A percentile compares a stretch with the other conserved stretches of the same genome.
phyloP scores from a whole-genome alignment of 139 green algal species.

The Deuterostichococcus epilithicus region DNA sequence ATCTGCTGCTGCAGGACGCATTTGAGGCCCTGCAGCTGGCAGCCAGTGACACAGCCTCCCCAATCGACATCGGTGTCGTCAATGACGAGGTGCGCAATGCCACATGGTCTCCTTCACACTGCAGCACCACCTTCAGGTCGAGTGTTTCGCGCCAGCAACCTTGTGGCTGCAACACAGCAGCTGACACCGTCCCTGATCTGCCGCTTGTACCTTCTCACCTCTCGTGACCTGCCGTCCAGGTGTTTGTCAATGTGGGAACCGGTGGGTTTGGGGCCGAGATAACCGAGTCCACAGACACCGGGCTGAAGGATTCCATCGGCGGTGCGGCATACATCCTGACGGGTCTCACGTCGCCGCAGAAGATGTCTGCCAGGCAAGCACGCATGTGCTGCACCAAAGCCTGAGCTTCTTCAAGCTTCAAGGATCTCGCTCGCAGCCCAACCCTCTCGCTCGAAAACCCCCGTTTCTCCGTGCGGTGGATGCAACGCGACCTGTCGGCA shows the following conservation, averaged over 20 bases:
- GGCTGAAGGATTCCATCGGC: conserved; percentile 20
- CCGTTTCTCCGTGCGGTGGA: no score
- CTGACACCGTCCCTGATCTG: no score
- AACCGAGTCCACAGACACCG: conserved; percentile 14
- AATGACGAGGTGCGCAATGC: conserved; percentile 9
- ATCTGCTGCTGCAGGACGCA: background rate
- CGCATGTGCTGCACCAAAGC: background rate
- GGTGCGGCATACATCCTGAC: conserved; percentile 21
- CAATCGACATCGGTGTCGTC: conserved; percentile 15
- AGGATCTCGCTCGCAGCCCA: no score
- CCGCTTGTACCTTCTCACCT: background rate
- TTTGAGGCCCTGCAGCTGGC: conserved; percentile 23
- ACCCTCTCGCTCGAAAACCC: no score
- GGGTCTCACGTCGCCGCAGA: background rate
- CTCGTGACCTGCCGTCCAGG: conserved; percentile 4
- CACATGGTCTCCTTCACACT: background rate
- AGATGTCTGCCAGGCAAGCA: background rate
- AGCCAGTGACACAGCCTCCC: conserved; percentile 9
- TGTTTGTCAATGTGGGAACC: conserved; percentile 25
- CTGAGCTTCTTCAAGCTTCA: no score
- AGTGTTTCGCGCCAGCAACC: no score
- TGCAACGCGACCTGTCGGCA: no score
- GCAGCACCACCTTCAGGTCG: no score
- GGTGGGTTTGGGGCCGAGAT: conserved; percentile 22
- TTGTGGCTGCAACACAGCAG: no score